Conservation (phyloP, 371 early-diverging fungal genomes). For the Circinella minor region DNA sequence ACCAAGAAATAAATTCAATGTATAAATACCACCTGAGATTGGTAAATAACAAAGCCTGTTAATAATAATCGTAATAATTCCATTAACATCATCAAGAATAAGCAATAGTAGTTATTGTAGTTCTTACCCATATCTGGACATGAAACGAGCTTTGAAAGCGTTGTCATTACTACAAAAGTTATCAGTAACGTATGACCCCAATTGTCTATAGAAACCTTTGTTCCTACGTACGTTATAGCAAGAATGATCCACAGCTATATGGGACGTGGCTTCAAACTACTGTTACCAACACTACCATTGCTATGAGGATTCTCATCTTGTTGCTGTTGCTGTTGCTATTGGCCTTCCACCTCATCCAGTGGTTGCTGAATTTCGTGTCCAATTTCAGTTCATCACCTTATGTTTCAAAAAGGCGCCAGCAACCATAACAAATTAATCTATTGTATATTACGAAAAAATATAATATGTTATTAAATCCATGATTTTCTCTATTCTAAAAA, state of each 20-base stretch:
- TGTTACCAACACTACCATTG: not conserved
- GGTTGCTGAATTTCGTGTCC: not conserved
- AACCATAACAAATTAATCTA: slow-evolving; percentile 9
- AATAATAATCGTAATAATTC: too few species aligned
- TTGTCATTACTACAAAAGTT: slow-evolving; percentile 23
- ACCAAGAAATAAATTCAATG: slow-evolving; percentile 26
- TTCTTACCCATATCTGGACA: slow-evolving; percentile 32
- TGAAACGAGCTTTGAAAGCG: slow-evolving; percentile 27
- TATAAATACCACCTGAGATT: slow-evolving; percentile 23
- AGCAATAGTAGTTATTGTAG: too few species aligned
- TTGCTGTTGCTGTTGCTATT: not conserved
- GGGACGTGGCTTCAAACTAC: slow-evolving; percentile 19
- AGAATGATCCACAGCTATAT: slow-evolving; percentile 23
- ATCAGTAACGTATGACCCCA: slow-evolving; percentile 35
- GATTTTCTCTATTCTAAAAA: slow-evolving; percentile 15
- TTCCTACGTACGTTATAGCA: slow-evolving; percentile 30
- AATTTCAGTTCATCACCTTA: slow-evolving; percentile 7
- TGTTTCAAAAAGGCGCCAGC: slow-evolving; percentile 2
- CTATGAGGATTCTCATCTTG: not conserved
- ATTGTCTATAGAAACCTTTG: slow-evolving; percentile 32
- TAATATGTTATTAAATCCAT: slow-evolving; percentile 24
- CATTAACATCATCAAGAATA: too few species aligned
- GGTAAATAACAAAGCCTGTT: too few species aligned
- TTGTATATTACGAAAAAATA: slow-evolving; percentile 22
- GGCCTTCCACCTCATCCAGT: not conserved